phyloP scores from a whole-genome alignment of 768 basidiomycete species.

The Boletus pseudo-olivaceus region DNA sequence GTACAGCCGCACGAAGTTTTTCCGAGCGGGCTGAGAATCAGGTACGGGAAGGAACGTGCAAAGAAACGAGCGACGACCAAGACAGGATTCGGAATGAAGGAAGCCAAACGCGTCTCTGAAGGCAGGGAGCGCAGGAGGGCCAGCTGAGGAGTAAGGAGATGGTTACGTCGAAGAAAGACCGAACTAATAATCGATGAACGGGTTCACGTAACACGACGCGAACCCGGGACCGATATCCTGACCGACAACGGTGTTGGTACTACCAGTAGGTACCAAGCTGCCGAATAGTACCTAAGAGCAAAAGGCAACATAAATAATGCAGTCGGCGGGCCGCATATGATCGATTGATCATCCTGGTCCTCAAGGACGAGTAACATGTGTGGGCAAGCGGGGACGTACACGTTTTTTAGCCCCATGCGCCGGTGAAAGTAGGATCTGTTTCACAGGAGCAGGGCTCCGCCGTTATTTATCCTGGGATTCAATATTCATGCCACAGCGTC shows the following conservation, averaged over 20 bases:
- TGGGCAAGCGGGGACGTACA: neutral
- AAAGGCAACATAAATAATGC: neutral
- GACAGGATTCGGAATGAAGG: neutral
- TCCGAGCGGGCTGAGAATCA: neutral
- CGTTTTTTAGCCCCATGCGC: no score
- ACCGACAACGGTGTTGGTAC: neutral
- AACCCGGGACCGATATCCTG: neutral
- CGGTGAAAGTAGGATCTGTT: neutral
- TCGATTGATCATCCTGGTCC: no score
- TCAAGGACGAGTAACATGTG: no score
- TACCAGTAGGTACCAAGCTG: no score
- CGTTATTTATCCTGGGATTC: neutral
- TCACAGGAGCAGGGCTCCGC: neutral
- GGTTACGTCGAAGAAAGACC: neutral
- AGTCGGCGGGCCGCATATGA: no score
- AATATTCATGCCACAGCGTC: neutral
- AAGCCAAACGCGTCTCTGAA: neutral
- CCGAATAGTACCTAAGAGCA: neutral
- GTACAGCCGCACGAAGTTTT: neutral
- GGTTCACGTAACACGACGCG: neutral
- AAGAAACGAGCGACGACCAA: neutral
- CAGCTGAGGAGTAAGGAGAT: neutral
- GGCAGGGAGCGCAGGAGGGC: neutral
- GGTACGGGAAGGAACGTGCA: conserved; percentile 1
- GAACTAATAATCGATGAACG: neutral